Base-by-base conservation (phyloP, 805 yeast genomes). In the Jamesozyma gamospora region DNA sequence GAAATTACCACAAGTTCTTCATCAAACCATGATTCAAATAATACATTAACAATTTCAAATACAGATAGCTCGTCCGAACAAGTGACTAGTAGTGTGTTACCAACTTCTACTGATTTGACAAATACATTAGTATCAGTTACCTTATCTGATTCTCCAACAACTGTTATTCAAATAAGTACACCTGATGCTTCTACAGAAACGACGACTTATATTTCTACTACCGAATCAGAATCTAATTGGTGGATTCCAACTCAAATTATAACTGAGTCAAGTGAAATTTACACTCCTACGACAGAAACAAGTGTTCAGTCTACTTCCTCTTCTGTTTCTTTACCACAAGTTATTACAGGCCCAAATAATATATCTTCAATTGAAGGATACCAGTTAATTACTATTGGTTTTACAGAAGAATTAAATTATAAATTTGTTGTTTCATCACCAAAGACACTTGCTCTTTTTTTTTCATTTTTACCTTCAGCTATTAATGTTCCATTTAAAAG, bases 401-500 rank as follows among this genome's bases (percentile, higher is more conserved):
- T 90, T 69, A 76, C 79, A 52, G 64, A 77, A 43, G 74, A 79
- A 2, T 73, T 87, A 62, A 88, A 86, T 61, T 90, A 88, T 62
- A 84, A 85, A 53, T 87, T 86, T 49, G 83, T 90, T 46, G 90
- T 75, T 46, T 81, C 69, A 48, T 77, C 87, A 52, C 83, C 94
- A 44, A 84, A 71, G 56, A 85, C 98, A 46, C 83, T 94, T 49
- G 82, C 75, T 31, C 92, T 81, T 32, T 71, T 66, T 18, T 63
- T 56, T 50, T 77, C 70, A 52, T 86, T 79, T 59, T 70, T 92
- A 52, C 96, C 97, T 11, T 60, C 60, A 25, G 82, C 81, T 14
- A 65, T 90, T 41, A 64, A 69, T 1, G 70, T 61, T 52, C 87
- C 95, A 40, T 79, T 85, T 49, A 56, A 64, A 12, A 51, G 58